Evolutionary conservation across 768 basidiomycete species (phyloP).

Genomic region (Tulasnella sp.): DNA sequence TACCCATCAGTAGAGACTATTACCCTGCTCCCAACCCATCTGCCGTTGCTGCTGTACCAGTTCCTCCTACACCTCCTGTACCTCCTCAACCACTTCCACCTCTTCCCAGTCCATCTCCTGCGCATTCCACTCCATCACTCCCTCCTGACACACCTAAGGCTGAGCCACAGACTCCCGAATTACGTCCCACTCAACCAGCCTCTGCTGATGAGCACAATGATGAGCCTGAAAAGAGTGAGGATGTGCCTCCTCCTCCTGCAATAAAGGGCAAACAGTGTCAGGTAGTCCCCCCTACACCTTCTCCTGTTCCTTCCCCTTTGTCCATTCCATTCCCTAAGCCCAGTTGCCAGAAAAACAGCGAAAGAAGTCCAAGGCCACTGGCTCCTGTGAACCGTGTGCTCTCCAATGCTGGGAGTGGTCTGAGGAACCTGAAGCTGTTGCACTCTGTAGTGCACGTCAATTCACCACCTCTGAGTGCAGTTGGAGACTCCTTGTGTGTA

Average conservation of each 20-base stretch:
- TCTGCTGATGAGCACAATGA: background rate
- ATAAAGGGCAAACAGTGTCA: background rate
- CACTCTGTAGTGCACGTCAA: no score
- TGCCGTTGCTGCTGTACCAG: background rate
- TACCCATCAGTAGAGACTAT: background rate
- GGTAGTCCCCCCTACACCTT: background rate
- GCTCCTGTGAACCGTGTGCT: no score
- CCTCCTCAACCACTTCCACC: background rate
- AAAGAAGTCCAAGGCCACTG: background rate
- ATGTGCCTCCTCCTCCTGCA: background rate
- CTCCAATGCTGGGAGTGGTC: no score
- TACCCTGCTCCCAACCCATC: background rate
- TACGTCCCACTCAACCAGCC: background rate
- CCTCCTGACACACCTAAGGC: background rate
- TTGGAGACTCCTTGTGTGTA: no score
- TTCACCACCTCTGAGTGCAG: no score
- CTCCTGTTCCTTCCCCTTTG: background rate
- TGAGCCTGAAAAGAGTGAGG: no score
- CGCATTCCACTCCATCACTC: background rate
- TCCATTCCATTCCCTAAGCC: background rate
- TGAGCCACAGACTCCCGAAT: background rate
- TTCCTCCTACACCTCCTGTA: background rate
- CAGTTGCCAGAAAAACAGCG: background rate
- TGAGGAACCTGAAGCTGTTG: no score
- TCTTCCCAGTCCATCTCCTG: background rate